A percentile compares a stretch with the other conserved stretches of the same genome.
phyloP scores from a whole-genome alignment of 495 filamentous ascomycete genomes.

The Monascus purpureus region DNA sequence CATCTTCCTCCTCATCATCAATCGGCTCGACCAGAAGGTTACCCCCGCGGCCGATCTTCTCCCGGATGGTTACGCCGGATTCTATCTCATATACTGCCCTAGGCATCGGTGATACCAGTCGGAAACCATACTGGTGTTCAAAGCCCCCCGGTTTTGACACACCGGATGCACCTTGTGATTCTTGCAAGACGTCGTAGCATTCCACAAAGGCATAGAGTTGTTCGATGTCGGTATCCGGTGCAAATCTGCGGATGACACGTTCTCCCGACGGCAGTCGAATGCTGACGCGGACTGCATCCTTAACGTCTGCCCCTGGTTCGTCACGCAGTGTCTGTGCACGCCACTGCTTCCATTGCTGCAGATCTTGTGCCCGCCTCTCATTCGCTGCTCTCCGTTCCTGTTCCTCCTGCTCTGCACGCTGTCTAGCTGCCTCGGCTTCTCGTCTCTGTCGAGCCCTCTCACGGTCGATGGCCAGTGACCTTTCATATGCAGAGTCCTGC shows the following conservation, averaged over 20 bases:
- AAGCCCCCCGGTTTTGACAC: conserved; percentile 48
- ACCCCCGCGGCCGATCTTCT: conserved; percentile 66
- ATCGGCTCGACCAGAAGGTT: conserved; percentile 77
- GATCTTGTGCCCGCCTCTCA: conserved; percentile 39
- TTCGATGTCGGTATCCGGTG: conserved; percentile 50
- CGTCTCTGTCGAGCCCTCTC: conserved; percentile 60
- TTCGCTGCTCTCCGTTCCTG: conserved; percentile 49
- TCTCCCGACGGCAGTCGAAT: conserved; percentile 62
- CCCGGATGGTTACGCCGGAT: conserved; percentile 45
- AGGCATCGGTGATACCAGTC: conserved; percentile 71
- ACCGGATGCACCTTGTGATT: conserved; percentile 12
- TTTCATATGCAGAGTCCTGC: conserved; percentile 86
- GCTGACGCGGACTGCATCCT: conserved; percentile 66
- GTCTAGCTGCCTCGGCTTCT: conserved; percentile 59
- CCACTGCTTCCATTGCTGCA: conserved; percentile 69
- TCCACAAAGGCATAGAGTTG: conserved; percentile 95
- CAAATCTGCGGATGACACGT: conserved; percentile 62
- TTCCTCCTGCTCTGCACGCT: conserved; percentile 47
- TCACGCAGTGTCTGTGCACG: conserved; percentile 48
- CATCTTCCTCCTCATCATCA: conserved; percentile 24
- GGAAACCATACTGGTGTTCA: conserved; percentile 66
- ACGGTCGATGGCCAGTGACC: conserved; percentile 73
- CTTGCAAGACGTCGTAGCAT: conserved; percentile 57
- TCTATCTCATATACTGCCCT: conserved; percentile 60
- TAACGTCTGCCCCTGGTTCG: conserved; percentile 51